A percentile compares a stretch with the other conserved stretches of the same genome.
These are phyloP conservation scores for Pythium insidiosum DNA, from an alignment of 352 stramenopile genomes.

Conservation along the genomic window DNA sequence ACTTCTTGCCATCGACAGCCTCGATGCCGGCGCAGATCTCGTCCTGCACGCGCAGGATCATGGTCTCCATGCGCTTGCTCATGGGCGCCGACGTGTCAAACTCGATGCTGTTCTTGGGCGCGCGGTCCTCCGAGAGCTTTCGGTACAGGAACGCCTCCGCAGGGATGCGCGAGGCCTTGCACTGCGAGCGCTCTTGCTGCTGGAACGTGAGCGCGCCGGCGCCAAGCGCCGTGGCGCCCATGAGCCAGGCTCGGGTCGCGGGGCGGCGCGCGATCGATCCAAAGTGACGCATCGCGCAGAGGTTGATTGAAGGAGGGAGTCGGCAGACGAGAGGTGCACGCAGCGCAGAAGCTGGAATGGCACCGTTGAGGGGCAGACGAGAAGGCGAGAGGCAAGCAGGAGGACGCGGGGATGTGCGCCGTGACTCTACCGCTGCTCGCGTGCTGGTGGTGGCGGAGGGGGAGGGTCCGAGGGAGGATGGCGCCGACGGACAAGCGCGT, in stretches of 20 bases:
- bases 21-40: constrained; percentile 86
- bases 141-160: constrained; percentile 54
- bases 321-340: too few relatives aligned
- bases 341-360: too few relatives aligned
- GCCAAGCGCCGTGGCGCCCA: constrained; percentile 19
- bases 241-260: constrained; percentile 20
- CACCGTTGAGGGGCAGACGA: too few relatives aligned
- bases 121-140: constrained; percentile 55
- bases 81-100: constrained; percentile 63
- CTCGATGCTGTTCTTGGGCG: constrained; percentile 56
- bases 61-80: constrained; percentile 69
- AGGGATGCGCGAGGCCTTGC: constrained; percentile 27
- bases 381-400: too few relatives aligned
- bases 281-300: constrained; percentile 16
- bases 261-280: constrained; percentile 4
- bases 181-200: constrained; percentile 12
- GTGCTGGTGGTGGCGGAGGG: too few relatives aligned
- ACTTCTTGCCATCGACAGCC: constrained; percentile 91
- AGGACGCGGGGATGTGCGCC: too few relatives aligned
- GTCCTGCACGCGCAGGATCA: constrained; percentile 78
- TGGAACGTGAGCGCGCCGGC: constrained; percentile 10
- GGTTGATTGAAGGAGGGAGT: too few relatives aligned
- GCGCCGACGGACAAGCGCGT: too few relatives aligned
- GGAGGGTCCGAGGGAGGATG: too few relatives aligned
- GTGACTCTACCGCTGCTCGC: too few relatives aligned